Percentiles rank a stretch among this genome's conserved stretches.
phyloP scores from a whole-genome alignment of 352 stramenopile genomes.

The Globisporangium polare region DNA sequence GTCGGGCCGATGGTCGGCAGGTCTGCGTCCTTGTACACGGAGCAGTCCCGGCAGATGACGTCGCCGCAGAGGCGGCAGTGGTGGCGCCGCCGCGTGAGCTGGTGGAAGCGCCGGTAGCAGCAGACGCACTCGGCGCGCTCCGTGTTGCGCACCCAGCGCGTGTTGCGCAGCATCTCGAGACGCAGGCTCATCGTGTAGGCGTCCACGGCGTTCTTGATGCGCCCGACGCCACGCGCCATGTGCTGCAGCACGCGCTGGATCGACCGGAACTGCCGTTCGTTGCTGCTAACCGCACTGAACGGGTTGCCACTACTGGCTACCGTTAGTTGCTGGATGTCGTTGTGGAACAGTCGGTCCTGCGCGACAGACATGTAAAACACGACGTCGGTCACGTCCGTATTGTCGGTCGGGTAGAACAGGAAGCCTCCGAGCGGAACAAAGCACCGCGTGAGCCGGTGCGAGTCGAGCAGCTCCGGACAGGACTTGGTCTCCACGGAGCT shows the following conservation, averaged over 20 bases:
- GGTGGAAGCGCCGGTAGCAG: constrained; percentile 66
- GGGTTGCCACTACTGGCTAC: constrained; percentile 16
- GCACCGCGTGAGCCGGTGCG: constrained; percentile 55
- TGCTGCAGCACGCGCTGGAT: constrained; percentile 52
- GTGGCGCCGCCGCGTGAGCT: constrained; percentile 57
- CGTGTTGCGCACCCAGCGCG: constrained; percentile 56
- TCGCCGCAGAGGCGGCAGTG: constrained; percentile 77
- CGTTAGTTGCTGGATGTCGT: constrained; percentile 10
- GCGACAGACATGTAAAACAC: constrained; percentile 71
- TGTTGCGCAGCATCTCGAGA: constrained; percentile 44
- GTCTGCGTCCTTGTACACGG: constrained; percentile 64
- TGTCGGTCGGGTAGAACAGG: constrained; percentile 60
- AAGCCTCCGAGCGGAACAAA: constrained; percentile 63
- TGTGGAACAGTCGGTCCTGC: constrained; percentile 11
- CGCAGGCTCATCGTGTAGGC: constrained; percentile 58
- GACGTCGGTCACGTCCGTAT: constrained; percentile 59
- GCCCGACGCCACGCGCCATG: constrained; percentile 50
- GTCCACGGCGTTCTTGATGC: constrained; percentile 53
- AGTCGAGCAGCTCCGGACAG: constrained; percentile 59
- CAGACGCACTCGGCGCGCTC: constrained; percentile 50
- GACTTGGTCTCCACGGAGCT: constrained; percentile 59
- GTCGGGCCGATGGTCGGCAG: constrained; percentile 62
- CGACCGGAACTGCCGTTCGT: constrained; percentile 59
- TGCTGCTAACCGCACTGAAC: constrained; percentile 20
- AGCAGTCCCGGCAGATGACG: constrained; percentile 74